phyloP scores from a whole-genome alignment of 2,329 filamentous ascomycete species.

The Myrmaecium sp. region DNA sequence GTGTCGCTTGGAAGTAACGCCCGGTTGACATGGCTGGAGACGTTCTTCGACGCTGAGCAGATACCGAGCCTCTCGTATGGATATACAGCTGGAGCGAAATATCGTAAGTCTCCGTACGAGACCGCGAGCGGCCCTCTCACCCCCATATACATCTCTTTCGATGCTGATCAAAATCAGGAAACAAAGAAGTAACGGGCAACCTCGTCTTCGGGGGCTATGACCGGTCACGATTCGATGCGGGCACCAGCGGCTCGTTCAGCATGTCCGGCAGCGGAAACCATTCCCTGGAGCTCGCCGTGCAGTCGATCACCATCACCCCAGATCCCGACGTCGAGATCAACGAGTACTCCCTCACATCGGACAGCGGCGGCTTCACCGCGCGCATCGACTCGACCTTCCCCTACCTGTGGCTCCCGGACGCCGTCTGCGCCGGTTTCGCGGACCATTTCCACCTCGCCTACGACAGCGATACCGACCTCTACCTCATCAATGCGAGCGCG shows the following conservation, averaged over 20 bases:
- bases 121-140: background rate
- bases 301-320: background rate
- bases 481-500: constrained; percentile 23
- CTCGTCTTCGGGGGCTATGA: constrained; percentile 27
- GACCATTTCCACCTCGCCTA: constrained; percentile 22
- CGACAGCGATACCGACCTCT: constrained; percentile 19
- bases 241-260: constrained; percentile 9
- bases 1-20: too few relatives aligned
- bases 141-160: background rate
- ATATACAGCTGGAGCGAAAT: constrained; percentile 20
- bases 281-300: too few relatives aligned
- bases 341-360: background rate
- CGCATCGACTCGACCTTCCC: constrained; percentile 22
- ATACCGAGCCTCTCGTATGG: constrained; percentile 19
- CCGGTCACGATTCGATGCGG: constrained; percentile 16
- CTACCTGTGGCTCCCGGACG: constrained; percentile 11
- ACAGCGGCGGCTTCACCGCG: too few relatives aligned
- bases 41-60: too few relatives aligned
- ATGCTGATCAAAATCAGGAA: constrained; percentile 1
- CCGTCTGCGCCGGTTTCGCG: constrained; percentile 23
- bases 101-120: constrained; percentile 11
- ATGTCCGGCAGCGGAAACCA: background rate
- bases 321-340: too few relatives aligned
- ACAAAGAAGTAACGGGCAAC: constrained; percentile 17
- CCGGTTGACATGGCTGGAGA: too few relatives aligned